Conservation (phyloP, 1,284 basidiomycete genomes). For the Moesziomyces sp. region DNA sequence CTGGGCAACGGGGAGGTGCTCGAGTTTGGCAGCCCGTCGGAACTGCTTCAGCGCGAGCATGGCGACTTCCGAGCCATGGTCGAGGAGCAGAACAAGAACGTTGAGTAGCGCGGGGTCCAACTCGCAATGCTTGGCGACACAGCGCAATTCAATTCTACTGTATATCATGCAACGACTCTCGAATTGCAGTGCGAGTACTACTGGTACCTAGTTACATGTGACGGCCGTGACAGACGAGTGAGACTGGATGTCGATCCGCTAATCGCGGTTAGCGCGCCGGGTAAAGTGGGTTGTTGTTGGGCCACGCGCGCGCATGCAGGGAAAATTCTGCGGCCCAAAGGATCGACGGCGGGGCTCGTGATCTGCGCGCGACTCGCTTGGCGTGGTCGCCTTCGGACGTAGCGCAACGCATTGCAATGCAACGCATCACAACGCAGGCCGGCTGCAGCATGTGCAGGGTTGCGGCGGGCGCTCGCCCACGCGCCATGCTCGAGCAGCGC, state of each 20-base stretch:
- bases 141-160: neutral
- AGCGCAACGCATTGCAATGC: too few relatives aligned
- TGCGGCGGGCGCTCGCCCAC: too few relatives aligned
- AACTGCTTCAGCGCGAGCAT: constrained; percentile 16
- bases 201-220: too few relatives aligned
- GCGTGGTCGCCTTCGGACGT: too few relatives aligned
- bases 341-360: neutral
- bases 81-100: constrained; percentile 22
- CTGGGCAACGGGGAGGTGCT: constrained; percentile 77
- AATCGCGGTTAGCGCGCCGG: constrained; percentile 3
- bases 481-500: too few relatives aligned
- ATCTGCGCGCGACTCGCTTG: neutral
- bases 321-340: constrained; percentile 1
- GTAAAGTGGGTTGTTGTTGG: constrained; percentile 1
- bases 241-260: neutral
- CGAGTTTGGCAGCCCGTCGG: constrained; percentile 70
- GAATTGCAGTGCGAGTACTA: neutral
- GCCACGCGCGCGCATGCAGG: constrained; percentile 1
- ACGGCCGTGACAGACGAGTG: neutral
- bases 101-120: neutral
- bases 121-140: too few relatives aligned
- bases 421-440: too few relatives aligned
- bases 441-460: too few relatives aligned
- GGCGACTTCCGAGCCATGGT: constrained; percentile 36
- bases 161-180: too few relatives aligned